Base-by-base conservation (phyloP, 2,329 filamentous ascomycete species). In the Lecanosticta acicola region DNA sequence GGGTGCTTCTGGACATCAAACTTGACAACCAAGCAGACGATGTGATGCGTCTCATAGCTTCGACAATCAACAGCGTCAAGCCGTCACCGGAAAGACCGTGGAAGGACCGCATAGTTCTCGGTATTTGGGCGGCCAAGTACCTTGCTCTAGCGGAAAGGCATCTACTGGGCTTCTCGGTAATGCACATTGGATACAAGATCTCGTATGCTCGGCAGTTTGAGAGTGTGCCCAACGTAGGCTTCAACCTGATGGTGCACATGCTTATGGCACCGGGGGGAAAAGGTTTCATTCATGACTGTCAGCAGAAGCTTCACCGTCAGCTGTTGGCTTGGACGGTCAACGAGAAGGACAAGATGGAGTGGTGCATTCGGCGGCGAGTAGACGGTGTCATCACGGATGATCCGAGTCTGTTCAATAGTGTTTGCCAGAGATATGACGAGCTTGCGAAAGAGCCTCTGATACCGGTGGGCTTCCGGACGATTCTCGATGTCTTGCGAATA, bases 1-100 rank as follows among this genome's bases (percentile, higher is more conserved):
- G 90, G 90, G 59, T 93, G 4, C 67, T 96, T 50, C 71, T 97
- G 3, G 91, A 97, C 64, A 87, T 97, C 64, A 97, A 96, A 81
- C 74, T 80, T 19, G 81, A 88, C 58, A 85, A 90, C 60, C 72
- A 85, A 52, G 70, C 85, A 0, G 75, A 82, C 13, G 74, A 80
- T 34, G 74, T 96, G n/a, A 81, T 96, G 65, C 68, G 75, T 29
- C 72, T 81, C 38, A 82, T 91, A 24, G 79, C 80, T 8, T 68
- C 77, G 43, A 80, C 84, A 0, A 71, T 95, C 13, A 68, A 41
- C 66, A 43, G 51, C n/a, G 49, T 46, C 5, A 20, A 39, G 3
- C 39, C 47, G 3, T 21, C 53, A 3, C 18, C 43, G 7, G 42
- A 40, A 3, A 65, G 66, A 16, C 77, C 80, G 3, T 96, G 91